Evolutionary conservation across 1,139 yeast genomes (phyloP).

Genomic region (Martiniozyma asiatica): DNA sequence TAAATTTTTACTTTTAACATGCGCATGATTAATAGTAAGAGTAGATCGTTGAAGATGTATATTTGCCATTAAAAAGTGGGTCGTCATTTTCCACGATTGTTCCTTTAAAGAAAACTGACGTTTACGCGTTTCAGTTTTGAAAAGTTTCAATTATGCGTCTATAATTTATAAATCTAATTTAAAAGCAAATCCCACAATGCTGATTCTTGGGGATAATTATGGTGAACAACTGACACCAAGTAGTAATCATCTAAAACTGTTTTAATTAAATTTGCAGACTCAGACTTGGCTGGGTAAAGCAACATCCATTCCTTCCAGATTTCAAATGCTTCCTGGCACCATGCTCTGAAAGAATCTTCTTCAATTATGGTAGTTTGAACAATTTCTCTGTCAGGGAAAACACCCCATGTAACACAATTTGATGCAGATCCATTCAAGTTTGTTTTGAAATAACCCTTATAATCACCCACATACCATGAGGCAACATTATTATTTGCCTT

Average conservation of each 20-base stretch:
- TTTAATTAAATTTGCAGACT: slow-evolving; percentile 49
- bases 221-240: slow-evolving; percentile 76
- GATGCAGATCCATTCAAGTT: slow-evolving; percentile 42
- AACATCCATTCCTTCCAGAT: slow-evolving; percentile 91
- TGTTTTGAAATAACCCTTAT: slow-evolving; percentile 43
- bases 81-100: no score
- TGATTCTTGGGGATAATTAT: slow-evolving; percentile 62
- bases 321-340: slow-evolving; percentile 89
- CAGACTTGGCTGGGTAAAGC: slow-evolving; percentile 48
- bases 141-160: slow-evolving; percentile 16
- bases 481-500: slow-evolving; percentile 31
- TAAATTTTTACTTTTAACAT: not conserved
- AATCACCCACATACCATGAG: slow-evolving; percentile 65
- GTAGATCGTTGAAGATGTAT: no score
- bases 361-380: slow-evolving; percentile 84
- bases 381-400: slow-evolving; percentile 76
- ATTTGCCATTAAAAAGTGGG: no score
- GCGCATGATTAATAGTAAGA: no score
- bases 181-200: slow-evolving; percentile 68
- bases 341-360: slow-evolving; percentile 77
- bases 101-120: no score
- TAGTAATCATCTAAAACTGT: slow-evolving; percentile 50
- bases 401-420: slow-evolving; percentile 93
- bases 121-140: no score
- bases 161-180: slow-evolving; percentile 4